Base-by-base conservation (phyloP, 1,284 basidiomycete genomes). In the Cryptococcus hybrid region DNA sequence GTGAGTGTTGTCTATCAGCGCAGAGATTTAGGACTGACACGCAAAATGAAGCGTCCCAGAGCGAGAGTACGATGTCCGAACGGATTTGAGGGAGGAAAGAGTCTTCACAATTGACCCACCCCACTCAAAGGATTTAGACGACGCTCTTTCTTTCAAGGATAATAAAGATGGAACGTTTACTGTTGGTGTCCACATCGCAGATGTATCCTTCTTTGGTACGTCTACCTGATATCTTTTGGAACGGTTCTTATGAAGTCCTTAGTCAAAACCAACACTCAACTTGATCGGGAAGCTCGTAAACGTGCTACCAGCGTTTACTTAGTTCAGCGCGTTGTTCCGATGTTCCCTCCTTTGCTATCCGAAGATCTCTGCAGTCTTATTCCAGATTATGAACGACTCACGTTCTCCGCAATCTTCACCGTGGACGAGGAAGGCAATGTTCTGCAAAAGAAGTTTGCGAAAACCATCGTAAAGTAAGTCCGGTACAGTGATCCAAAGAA, bases 211-310 rank as follows among this genome's bases (percentile, higher is more conserved):
- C 82, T 99, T 98, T 79, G 79, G 79, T 71, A 66, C 69, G 70
- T 47, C 40, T 63, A 57, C 24, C 24, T 24, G 24, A 24, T 24
- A 24, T 52, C 4, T 24, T 24, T 24, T 24, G 24, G 24, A 24
- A 24, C 24, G 24, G 24, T 24, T 24, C 24, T 24, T 24, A 24
- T 24, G 24, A 24, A 24, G 24, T 8, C 5, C 47, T 2, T 52
- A 75, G 89, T 95, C 71, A 95, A 93, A 80, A 87, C 92, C 34
- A 96, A 96, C 77, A 96, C 92, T 7, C 90, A 94, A n/a, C 82
- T 99, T 65, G 96, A 99, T 72, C 91, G 96, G 39, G 96, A 99
- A 78, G 96, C 96, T 51, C 86, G 92, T 67, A 98, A 97, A 80
- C 86, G 95, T 62, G 95, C 93, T 35, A 98, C 94, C 2, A 92